Percentiles rank a stretch among this genome's conserved stretches.
Evolutionary conservation across 1,284 basidiomycete genomes (phyloP).

Genomic region (Malassezia vespertilionis): DNA sequence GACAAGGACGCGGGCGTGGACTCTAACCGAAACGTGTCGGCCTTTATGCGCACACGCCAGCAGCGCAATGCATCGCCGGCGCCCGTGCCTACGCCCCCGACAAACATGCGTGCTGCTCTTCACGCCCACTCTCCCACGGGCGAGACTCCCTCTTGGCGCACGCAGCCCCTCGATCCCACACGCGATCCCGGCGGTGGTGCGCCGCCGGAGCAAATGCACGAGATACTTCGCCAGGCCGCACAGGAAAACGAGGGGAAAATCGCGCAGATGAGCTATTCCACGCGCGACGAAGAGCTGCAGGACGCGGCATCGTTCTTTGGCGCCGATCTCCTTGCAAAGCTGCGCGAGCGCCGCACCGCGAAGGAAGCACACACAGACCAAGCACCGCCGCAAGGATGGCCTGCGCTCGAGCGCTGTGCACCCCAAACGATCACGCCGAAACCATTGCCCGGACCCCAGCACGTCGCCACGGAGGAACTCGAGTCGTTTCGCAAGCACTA

Average conservation of each 20-base stretch:
- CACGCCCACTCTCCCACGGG: too few species aligned
- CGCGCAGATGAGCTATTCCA: conserved; percentile 27
- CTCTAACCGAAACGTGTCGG: conserved; percentile 35
- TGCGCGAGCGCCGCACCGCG: conserved; percentile 14
- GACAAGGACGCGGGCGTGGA: conserved; percentile 19
- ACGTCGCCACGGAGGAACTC: conserved; percentile 34
- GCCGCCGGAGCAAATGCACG: conserved; percentile 25
- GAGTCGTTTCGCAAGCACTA: conserved; percentile 69
- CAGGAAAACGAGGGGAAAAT: conserved; percentile 33
- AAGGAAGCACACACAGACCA: not conserved
- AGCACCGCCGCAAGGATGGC: not conserved
- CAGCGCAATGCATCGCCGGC: not conserved
- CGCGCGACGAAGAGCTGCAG: conserved; percentile 29
- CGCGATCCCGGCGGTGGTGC: conserved; percentile 38
- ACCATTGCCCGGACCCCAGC: conserved; percentile 16
- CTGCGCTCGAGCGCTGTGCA: not conserved
- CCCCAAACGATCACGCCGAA: conserved; percentile 50
- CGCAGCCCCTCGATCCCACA: conserved; percentile 18
- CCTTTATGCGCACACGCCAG: conserved; percentile 34
- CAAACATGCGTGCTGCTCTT: not conserved
- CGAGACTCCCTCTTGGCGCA: not conserved
- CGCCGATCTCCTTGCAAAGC: conserved; percentile 28
- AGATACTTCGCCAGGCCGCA: conserved; percentile 23
- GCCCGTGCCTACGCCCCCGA: not conserved
- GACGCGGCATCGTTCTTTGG: conserved; percentile 35